Conservation (phyloP, 208 protist genomes). For the Acanthamoeba triangularis region DNA sequence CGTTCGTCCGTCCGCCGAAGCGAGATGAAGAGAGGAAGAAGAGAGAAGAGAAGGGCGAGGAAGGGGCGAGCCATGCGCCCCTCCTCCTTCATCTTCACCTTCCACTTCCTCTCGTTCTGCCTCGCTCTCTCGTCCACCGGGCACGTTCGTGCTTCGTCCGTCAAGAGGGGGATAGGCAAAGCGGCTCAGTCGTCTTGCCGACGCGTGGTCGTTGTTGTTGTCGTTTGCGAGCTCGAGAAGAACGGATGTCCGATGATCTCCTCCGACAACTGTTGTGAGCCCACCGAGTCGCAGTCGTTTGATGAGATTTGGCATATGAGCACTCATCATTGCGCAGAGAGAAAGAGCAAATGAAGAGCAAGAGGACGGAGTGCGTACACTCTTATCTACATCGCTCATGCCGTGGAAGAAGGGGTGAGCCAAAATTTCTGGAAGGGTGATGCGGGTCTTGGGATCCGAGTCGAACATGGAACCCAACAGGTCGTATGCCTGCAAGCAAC, state of each 20-base stretch:
- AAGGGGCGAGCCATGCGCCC: background rate
- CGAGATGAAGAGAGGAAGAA: background rate
- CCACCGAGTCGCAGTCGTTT: background rate
- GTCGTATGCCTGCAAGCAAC: background rate
- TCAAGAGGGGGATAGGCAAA: background rate
- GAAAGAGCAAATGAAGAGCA: too few relatives aligned
- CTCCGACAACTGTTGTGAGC: background rate
- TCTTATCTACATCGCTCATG: constrained; percentile 22
- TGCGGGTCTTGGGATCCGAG: constrained; percentile 63
- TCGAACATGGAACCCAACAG: constrained; percentile 47
- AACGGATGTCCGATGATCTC: background rate
- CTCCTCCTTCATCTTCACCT: too few relatives aligned
- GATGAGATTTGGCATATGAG: background rate
- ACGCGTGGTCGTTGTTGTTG: background rate
- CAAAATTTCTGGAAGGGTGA: constrained; percentile 39
- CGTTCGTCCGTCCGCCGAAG: background rate
- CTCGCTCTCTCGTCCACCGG: background rate
- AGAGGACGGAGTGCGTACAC: background rate
- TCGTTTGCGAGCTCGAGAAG: background rate
- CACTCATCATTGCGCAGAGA: background rate
- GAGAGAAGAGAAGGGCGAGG: too few relatives aligned
- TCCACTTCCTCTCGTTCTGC: background rate
- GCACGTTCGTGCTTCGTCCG: background rate
- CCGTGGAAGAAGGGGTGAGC: constrained; percentile 29
- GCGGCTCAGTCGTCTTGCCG: background rate